A percentile compares a stretch with the other conserved stretches of the same genome.
phyloP scores from a whole-genome alignment of 2,329 filamentous ascomycete genomes.

The Pseudocercospora eumusae region DNA sequence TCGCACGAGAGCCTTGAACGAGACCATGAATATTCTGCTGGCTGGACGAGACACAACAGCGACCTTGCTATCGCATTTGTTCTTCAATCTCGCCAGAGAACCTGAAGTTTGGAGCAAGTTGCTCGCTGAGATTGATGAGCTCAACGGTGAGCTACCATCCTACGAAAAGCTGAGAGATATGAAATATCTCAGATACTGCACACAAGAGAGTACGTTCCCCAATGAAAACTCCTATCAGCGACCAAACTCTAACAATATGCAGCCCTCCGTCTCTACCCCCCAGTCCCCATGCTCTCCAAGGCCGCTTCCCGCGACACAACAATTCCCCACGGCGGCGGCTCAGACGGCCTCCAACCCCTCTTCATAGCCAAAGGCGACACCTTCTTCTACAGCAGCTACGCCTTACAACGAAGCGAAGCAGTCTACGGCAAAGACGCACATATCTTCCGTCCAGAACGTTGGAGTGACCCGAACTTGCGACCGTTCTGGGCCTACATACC shows the following conservation, averaged over 20 bases:
- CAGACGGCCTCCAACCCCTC: slow-evolving; percentile 57
- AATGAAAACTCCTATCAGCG: background rate
- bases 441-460: slow-evolving; percentile 20
- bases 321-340: slow-evolving; percentile 62
- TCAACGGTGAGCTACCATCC: slow-evolving; percentile 46
- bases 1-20: slow-evolving; percentile 43
- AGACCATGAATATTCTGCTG: slow-evolving; percentile 52
- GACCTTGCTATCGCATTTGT: slow-evolving; percentile 47
- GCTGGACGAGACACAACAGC: slow-evolving; percentile 57
- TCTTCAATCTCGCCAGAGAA: slow-evolving; percentile 35
- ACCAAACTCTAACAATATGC: background rate
- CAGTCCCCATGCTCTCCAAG: slow-evolving; percentile 75
- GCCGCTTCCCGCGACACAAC: slow-evolving; percentile 71
- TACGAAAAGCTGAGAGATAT: slow-evolving; percentile 30
- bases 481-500: slow-evolving; percentile 24
- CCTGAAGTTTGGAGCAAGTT: slow-evolving; percentile 30
- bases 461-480: slow-evolving; percentile 23
- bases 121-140: slow-evolving; percentile 27
- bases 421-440: slow-evolving; percentile 18
- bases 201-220: slow-evolving; percentile 55
- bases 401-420: slow-evolving; percentile 24
- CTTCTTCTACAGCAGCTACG: slow-evolving; percentile 33
- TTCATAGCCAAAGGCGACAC: slow-evolving; percentile 36
- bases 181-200: slow-evolving; percentile 53
- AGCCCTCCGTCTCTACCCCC: slow-evolving; percentile 68